Evolutionary conservation across 2,329 filamentous ascomycete species (phyloP).

Genomic region (Ploettnerulaceae sp.): DNA sequence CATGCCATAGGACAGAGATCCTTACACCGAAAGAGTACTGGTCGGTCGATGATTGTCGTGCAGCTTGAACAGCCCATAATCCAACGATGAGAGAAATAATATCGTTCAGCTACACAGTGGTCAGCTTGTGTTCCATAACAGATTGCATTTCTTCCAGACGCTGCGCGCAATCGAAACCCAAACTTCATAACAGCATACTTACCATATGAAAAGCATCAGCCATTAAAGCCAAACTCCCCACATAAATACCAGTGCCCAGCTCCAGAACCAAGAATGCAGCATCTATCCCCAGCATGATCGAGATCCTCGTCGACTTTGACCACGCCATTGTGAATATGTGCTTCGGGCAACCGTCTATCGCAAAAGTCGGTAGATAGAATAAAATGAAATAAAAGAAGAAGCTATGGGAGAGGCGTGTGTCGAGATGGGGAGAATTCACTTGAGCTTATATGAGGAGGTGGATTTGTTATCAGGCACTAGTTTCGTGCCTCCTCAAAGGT

Average conservation of each 20-base stretch:
- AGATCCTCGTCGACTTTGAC: constrained; percentile 89
- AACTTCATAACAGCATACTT: constrained; percentile 27
- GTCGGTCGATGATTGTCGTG: constrained; percentile 78
- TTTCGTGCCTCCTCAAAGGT: no score
- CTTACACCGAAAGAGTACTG: constrained; percentile 91
- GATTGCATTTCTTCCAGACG: not conserved
- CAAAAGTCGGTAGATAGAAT: no score
- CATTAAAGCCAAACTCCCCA: constrained; percentile 87
- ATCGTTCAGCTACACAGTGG: constrained; percentile 73
- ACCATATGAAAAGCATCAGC: constrained; percentile 99
- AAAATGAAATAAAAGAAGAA: no score
- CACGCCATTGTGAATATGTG: constrained; percentile 70
- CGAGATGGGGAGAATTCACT: no score
- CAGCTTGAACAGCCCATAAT: constrained; percentile 89
- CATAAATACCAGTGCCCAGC: constrained; percentile 76
- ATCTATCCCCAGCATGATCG: constrained; percentile 89
- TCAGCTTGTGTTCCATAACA: constrained; percentile 16
- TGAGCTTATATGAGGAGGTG: no score
- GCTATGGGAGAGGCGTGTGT: no score
- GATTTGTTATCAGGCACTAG: no score
- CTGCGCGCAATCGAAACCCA: not conserved
- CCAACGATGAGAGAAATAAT: constrained; percentile 91
- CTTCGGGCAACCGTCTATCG: no score
- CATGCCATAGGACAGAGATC: constrained; percentile 18
- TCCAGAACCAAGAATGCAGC: constrained; percentile 86